phyloP scores from a whole-genome alignment of 106 monocot genomes.

The Xerophyta viscosa region DNA sequence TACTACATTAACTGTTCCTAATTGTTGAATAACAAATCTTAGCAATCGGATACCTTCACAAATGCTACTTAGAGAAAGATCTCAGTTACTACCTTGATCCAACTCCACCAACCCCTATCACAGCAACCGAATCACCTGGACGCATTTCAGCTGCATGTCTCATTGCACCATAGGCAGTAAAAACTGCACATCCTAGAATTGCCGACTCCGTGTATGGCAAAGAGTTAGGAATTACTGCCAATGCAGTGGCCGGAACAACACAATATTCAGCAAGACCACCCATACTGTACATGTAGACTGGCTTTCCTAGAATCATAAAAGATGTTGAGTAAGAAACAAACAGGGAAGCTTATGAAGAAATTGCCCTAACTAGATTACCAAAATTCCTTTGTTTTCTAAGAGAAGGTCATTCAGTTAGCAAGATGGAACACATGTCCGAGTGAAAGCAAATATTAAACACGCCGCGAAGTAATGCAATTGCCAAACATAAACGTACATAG shows the following conservation, averaged over 20 bases:
- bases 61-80: background rate
- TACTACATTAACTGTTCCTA: no score
- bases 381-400: no score
- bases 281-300: conserved; percentile 99
- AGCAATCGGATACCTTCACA: no score
- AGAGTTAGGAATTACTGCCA: conserved; percentile 68
- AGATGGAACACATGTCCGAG: no score
- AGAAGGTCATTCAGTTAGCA: no score
- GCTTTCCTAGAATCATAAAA: conserved; percentile 50
- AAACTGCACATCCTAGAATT: conserved; percentile 94
- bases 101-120: conserved; percentile 95
- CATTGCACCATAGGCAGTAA: conserved; percentile 97
- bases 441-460: no score
- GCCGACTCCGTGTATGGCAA: conserved; percentile 91
- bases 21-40: no score
- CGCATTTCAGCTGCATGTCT: conserved; percentile 88
- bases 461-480: no score
- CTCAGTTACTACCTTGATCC: conserved; percentile 66
- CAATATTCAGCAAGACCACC: conserved; percentile 97
- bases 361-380: no score
- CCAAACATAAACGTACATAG: no score
- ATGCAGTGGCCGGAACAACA: conserved; percentile 86
- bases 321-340: background rate
- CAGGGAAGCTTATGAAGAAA: background rate
- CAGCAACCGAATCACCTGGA: conserved; percentile 91